A percentile compares a stretch with the other conserved stretches of the same genome.
Evolutionary conservation across 768 basidiomycete genomes (phyloP).

Genomic region (Fistulinella prunicolor): DNA sequence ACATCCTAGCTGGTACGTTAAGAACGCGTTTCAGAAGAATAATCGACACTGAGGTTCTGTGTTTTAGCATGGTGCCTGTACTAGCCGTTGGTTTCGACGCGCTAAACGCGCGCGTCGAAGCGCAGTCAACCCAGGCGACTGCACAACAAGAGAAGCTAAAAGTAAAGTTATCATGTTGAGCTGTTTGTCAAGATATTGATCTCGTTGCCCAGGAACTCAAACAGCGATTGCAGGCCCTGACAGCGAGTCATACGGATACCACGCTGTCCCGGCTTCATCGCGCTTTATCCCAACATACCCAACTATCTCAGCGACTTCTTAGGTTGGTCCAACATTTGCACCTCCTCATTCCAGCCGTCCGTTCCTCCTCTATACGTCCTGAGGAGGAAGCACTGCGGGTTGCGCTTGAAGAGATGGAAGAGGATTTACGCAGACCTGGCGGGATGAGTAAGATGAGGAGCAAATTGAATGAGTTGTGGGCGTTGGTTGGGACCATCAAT

Average conservation of each 20-base stretch:
- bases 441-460: conserved; percentile 59
- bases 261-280: conserved; percentile 68
- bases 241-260: conserved; percentile 59
- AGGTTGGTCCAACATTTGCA: conserved; percentile 72
- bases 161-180: conserved; percentile 28
- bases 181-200: conserved; percentile 3
- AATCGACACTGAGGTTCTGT: conserved; percentile 1
- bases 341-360: conserved; percentile 71
- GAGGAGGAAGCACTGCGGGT: conserved; percentile 78
- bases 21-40: not conserved
- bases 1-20: conserved; percentile 64
- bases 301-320: conserved; percentile 68
- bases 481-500: conserved; percentile 69
- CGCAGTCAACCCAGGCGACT: conserved; percentile 63
- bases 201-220: conserved; percentile 54
- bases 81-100: conserved; percentile 82
- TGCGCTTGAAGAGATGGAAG: conserved; percentile 69
- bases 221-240: conserved; percentile 56
- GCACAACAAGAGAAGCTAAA: conserved; percentile 67
- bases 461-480: conserved; percentile 84
- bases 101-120: conserved; percentile 72
- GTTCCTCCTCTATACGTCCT: conserved; percentile 69
- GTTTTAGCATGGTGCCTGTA: conserved; percentile 68
- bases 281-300: conserved; percentile 59
- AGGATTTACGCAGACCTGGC: conserved; percentile 57